Percentiles rank a stretch among this genome's conserved stretches.
Evolutionary conservation across 129 eudicot species (phyloP).

Genomic region (Deinandra increscens): DNA sequence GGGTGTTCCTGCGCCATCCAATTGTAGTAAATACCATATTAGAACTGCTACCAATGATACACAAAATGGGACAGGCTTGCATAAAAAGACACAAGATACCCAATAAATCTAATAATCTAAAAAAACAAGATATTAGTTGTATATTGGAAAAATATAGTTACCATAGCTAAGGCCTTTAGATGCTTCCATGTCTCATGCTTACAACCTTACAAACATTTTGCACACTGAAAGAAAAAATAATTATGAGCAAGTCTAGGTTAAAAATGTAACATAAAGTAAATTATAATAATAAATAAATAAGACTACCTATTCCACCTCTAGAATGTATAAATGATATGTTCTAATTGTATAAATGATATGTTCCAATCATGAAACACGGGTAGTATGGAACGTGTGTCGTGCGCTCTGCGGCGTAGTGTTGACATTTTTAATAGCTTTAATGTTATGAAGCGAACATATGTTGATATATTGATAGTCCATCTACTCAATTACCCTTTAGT

Average conservation of each 20-base stretch:
- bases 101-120: neutral
- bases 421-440: too few species aligned
- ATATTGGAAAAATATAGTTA: constrained; percentile 25
- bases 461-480: too few species aligned
- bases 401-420: too few species aligned
- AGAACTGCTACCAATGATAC: constrained; percentile 74
- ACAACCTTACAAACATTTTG: constrained; percentile 78
- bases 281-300: neutral
- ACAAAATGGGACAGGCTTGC: constrained; percentile 80
- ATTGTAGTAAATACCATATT: constrained; percentile 54
- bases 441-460: too few species aligned
- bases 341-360: too few species aligned
- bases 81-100: constrained; percentile 8
- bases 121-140: constrained; percentile 1
- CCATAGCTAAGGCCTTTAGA: constrained; percentile 96
- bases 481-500: too few species aligned
- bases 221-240: constrained; percentile 45
- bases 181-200: constrained; percentile 77
- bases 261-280: neutral
- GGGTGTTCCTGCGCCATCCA: too few species aligned
- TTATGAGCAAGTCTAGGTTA: neutral
- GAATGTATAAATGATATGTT: constrained; percentile 4
- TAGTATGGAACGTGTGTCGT: too few species aligned
- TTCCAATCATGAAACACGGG: too few species aligned
- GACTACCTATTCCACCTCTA: constrained; percentile 1